Percentiles rank a stretch among this genome's conserved stretches.
Evolutionary conservation across 345 rosid species (phyloP).

Genomic region (Geranium rotundifolium): DNA sequence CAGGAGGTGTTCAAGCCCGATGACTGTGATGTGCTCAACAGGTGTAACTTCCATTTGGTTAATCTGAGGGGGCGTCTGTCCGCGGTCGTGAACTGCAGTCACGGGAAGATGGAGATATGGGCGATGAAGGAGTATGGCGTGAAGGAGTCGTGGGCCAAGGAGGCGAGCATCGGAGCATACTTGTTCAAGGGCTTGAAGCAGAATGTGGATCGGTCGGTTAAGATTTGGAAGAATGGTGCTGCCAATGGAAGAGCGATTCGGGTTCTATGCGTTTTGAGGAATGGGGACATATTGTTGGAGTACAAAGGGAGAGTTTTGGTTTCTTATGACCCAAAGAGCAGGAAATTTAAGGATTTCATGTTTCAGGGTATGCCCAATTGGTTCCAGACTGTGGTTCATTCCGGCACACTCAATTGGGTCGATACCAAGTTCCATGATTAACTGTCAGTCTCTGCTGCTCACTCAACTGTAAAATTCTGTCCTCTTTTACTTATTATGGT

Average conservation of each 20-base stretch:
- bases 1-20: constrained; percentile 9
- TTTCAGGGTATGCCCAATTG: constrained; percentile 56
- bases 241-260: constrained; percentile 35
- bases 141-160: constrained; percentile 65
- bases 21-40: neutral
- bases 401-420: constrained; percentile 62
- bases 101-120: constrained; percentile 79
- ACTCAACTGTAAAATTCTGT: too few relatives aligned
- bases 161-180: constrained; percentile 51
- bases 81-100: constrained; percentile 3
- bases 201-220: constrained; percentile 25
- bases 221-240: constrained; percentile 36
- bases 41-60: neutral
- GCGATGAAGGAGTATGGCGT: constrained; percentile 59
- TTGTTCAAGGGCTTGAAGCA: constrained; percentile 65
- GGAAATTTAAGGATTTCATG: constrained; percentile 48
- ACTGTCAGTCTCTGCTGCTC: too few relatives aligned
- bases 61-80: constrained; percentile 17
- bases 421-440: constrained; percentile 16
- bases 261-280: constrained; percentile 45
- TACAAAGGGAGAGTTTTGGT: constrained; percentile 60
- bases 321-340: constrained; percentile 48
- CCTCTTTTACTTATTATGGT: too few relatives aligned
- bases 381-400: constrained; percentile 65
- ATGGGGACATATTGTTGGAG: constrained; percentile 75